Base-by-base conservation (phyloP, 441 rosid species). In the Euphorbia celastroides region DNA sequence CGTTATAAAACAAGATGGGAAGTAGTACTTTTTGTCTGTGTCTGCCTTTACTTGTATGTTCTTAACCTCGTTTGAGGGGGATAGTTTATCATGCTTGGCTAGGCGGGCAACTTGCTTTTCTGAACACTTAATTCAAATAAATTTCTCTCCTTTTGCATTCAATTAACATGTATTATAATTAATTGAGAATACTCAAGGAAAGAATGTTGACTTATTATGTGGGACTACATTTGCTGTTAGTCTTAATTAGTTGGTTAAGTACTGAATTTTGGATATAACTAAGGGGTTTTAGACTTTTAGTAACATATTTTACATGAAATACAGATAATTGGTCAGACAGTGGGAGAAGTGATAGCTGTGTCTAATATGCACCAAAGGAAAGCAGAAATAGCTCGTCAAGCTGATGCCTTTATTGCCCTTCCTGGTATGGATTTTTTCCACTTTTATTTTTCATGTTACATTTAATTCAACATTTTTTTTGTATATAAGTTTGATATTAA, bases 331-430 rank as follows among this genome's bases (percentile, higher is more conserved):
- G 97, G 97, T 65, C 87, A 82, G 72, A 84, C 99, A 11, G 99
- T 91, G 31, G 99, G 99, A 65, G 99, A 93, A 78, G 95, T 91
- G 50, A 91, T 85, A 83, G 89, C 96, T 30, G 99, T 93, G 22
- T 86, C 97, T 63, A 90, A 82, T 78, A 91, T 93, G 97, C 99
- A 93, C 78, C 92, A 93, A 78, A 86, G 99, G 75, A 93, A 93
- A 75, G 97, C 96, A 56, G 96, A 89, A 72, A 91, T 93, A 97
- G 93, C 93, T 63, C 86, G 84, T 76, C 92, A 87, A 65, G 88
- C 99, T 62, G 95, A 93, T 78, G 99, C 99, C 70, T 93, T 93
- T 75, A 91, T 93, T 59, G 99, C 96, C 78, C 81, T 93, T 57
- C 98, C 98, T 44, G 98, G 98, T 90, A 69, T 48, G 61, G 30